Percentiles rank a stretch among this genome's conserved stretches.
phyloP scores from a whole-genome alignment of 1,284 basidiomycete genomes.

The Ceratobasidium sp. region DNA sequence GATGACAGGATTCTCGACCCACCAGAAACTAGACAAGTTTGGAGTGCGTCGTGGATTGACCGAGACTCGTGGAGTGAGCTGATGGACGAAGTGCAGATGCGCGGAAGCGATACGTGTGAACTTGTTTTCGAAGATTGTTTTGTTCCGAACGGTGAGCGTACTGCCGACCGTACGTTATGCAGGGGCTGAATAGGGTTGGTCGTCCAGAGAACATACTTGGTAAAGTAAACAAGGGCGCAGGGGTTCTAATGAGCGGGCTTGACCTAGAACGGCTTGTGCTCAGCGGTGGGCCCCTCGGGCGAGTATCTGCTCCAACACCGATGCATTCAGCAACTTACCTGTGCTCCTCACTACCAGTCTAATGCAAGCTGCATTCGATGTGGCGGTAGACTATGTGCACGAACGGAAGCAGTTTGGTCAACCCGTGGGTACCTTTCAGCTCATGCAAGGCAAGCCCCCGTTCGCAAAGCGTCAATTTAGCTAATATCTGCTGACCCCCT shows the following conservation, averaged over 20 bases:
- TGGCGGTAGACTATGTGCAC: slow-evolving; percentile 88
- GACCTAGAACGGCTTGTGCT: slow-evolving; percentile 92
- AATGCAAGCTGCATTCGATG: slow-evolving; percentile 94
- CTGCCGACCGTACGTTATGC: background rate
- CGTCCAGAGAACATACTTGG: slow-evolving; percentile 85
- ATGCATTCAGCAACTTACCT: background rate
- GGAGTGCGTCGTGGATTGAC: slow-evolving; percentile 56
- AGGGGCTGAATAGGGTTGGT: background rate
- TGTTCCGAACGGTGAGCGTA: slow-evolving; percentile 75
- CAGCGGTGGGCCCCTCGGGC: slow-evolving; percentile 82
- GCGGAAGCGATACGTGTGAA: slow-evolving; percentile 94
- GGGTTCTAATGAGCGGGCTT: slow-evolving; percentile 92
- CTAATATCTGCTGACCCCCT: background rate
- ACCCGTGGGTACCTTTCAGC: slow-evolving; percentile 89
- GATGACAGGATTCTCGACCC: slow-evolving; percentile 85
- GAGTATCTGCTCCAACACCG: slow-evolving; percentile 42
- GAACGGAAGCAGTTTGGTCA: slow-evolving; percentile 90
- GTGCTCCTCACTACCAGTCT: slow-evolving; percentile 58
- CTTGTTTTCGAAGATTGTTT: slow-evolving; percentile 91
- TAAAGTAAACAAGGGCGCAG: slow-evolving; percentile 76
- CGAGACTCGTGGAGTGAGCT: background rate
- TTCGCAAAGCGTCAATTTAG: slow-evolving; percentile 1
- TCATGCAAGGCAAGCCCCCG: slow-evolving; percentile 85
- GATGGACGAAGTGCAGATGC: slow-evolving; percentile 61
- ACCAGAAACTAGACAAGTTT: slow-evolving; percentile 92